These are phyloP conservation scores for Chrysophaeum taylorii DNA, from an alignment of 352 stramenopile species.

Conservation along the genomic window DNA sequence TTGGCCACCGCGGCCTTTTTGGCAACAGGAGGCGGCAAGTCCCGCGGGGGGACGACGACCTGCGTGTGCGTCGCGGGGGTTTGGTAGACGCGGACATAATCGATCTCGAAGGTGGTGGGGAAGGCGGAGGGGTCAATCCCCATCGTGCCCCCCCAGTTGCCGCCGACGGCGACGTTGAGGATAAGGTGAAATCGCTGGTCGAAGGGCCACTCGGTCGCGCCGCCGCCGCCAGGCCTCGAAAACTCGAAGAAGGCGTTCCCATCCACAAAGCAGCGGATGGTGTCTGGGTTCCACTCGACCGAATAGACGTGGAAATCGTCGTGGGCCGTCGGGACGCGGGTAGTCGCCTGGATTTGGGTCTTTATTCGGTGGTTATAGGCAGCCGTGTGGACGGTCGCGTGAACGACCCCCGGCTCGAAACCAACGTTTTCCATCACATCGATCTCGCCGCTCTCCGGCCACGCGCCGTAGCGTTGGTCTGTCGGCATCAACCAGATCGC, in stretches of 20 bases:
- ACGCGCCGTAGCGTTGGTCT: slow-evolving; percentile 22
- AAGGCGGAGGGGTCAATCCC: slow-evolving; percentile 27
- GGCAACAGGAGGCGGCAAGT: too few species aligned
- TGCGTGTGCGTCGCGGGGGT: too few species aligned
- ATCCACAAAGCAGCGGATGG: slow-evolving; percentile 31
- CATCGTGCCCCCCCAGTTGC: slow-evolving; percentile 32
- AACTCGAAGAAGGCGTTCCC: slow-evolving; percentile 25
- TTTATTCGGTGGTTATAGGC: not conserved
- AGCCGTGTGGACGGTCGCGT: slow-evolving; percentile 24
- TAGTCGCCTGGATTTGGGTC: not conserved
- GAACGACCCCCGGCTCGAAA: slow-evolving; percentile 28
- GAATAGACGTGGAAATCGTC: slow-evolving; percentile 33
- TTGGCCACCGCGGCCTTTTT: too few species aligned
- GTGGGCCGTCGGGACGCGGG: slow-evolving; percentile 1
- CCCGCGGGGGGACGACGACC: too few species aligned
- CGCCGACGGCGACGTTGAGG: slow-evolving; percentile 34
- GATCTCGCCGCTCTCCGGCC: slow-evolving; percentile 31
- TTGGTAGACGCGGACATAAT: slow-evolving; percentile 37
- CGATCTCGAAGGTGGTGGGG: slow-evolving; percentile 30
- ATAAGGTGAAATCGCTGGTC: slow-evolving; percentile 35
- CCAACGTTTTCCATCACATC: slow-evolving; percentile 40
- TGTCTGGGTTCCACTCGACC: slow-evolving; percentile 20
- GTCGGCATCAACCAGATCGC: slow-evolving; percentile 39
- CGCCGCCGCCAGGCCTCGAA: slow-evolving; percentile 23
- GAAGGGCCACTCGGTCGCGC: slow-evolving; percentile 34